Evolutionary conservation across 2,329 filamentous ascomycete genomes (phyloP), one percentile per base, ranked within the genome.

Genomic region (Huntiella decipiens): DNA sequence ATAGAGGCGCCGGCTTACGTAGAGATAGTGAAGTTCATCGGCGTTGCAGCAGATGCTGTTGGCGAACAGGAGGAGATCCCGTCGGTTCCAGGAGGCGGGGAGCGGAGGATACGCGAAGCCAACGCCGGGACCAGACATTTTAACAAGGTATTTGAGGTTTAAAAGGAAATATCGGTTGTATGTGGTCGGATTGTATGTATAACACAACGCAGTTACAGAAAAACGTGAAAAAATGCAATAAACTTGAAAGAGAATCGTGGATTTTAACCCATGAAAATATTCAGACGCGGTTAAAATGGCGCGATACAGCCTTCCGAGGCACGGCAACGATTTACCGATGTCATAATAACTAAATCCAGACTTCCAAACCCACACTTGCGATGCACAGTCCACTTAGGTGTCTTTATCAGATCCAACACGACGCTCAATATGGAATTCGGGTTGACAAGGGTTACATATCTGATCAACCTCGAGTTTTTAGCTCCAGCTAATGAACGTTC

Each of bases 21-120:
- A 95, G 64, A 94, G 77, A 59, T 88, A 93, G 59, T 94, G 85
- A 57, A 94, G 74, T 68, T 95, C 87, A 55, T 93, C 78, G n/a
- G 72, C 71, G 10, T 75, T 88, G 58, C 72, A 78, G 47, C 87
- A 87, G 60, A 95, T 88, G 64, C 80, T 88, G 62, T 81, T 80
- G 54, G 87, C 86, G 61, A 95, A 95, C 51, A 96, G 77, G 51
- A 95, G 70, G 33, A 79, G 75, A 67, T 95, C 87, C 53, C 87
- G 77, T 72, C 87, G 86, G 55, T 83, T 63, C 87, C 86, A 95
- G 55, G 79, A 73, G 8, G 93, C 84, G 57, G 79, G 73, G 56
- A 74, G 66, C 41, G 73, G 62, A 48, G 84, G 83, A 60, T 82
- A 93, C 62, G 91, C 74, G 63, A 87, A 86, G 56, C 85, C 84